Evolutionary conservation across 169 alveolate species (phyloP).

Genomic region (Cryptosporidium felis): DNA sequence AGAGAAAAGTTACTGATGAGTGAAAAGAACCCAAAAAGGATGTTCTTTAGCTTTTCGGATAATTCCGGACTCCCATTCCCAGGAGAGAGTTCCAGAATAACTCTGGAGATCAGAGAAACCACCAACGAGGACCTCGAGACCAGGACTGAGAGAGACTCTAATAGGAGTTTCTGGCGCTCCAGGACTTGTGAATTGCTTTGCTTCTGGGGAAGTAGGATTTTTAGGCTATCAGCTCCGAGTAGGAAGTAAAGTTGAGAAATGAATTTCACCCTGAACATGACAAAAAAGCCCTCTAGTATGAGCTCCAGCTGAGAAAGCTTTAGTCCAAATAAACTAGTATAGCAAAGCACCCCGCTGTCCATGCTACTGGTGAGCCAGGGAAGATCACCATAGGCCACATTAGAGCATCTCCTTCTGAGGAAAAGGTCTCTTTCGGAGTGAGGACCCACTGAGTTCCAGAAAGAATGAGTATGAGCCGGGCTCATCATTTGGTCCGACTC

Average conservation of each 20-base stretch:
- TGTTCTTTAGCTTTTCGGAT: background rate
- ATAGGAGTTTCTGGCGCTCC: slow-evolving; percentile 3
- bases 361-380: slow-evolving; percentile 70
- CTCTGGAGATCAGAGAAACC: slow-evolving; percentile 18
- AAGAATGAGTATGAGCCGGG: no score
- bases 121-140: slow-evolving; percentile 44
- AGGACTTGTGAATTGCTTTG: background rate
- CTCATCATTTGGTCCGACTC: no score
- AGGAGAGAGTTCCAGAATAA: slow-evolving; percentile 31
- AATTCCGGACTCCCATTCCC: background rate
- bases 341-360: slow-evolving; percentile 65
- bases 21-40: slow-evolving; percentile 22
- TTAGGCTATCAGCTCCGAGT: slow-evolving; percentile 21
- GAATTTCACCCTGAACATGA: background rate
- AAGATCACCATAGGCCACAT: slow-evolving; percentile 45
- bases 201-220: background rate
- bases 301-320: slow-evolving; percentile 2
- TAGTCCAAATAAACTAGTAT: slow-evolving; percentile 39
- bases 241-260: slow-evolving; percentile 11
- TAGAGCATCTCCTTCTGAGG: slow-evolving; percentile 61
- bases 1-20: slow-evolving; percentile 48
- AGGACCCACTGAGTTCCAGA: no score
- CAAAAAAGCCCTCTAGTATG: slow-evolving; percentile 9
- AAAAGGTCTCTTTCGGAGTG: slow-evolving; percentile 23
- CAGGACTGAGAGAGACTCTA: slow-evolving; percentile 27